Conservation (phyloP, 495 filamentous ascomycete species). For the Hypoxylon subgilvum region DNA sequence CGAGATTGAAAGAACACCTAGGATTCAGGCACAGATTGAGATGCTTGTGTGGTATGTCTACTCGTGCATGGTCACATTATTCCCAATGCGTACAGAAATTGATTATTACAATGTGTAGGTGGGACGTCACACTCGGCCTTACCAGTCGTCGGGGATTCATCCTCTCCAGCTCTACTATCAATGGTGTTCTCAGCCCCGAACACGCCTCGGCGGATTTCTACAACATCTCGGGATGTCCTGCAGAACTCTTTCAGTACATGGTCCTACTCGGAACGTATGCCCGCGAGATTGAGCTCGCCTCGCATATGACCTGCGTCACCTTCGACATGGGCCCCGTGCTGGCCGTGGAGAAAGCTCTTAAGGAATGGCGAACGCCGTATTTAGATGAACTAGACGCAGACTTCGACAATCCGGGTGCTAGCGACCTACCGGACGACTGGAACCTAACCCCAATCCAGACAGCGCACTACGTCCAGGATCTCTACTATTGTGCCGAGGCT, state of each 20-base stretch:
- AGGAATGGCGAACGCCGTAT: conserved; percentile 11
- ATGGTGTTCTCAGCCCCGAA: conserved; percentile 15
- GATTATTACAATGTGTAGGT: conserved; percentile 28
- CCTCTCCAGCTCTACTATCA: conserved; percentile 27
- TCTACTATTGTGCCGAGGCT: conserved; percentile 42
- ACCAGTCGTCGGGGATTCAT: conserved; percentile 36
- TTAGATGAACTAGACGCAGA: not conserved
- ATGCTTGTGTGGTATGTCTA: conserved; percentile 40
- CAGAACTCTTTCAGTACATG: conserved; percentile 29
- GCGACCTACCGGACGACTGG: not conserved
- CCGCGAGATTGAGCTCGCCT: conserved; percentile 30
- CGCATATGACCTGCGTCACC: conserved; percentile 39
- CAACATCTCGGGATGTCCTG: conserved; percentile 35
- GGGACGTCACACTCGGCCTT: conserved; percentile 41
- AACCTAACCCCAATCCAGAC: not conserved
- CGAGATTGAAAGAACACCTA: conserved; percentile 2
- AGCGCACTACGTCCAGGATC: conserved; percentile 38
- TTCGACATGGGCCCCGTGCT: conserved; percentile 35
- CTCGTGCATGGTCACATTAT: not conserved
- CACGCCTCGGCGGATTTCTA: conserved; percentile 41
- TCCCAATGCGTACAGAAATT: too few relatives aligned
- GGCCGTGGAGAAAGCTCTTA: conserved; percentile 23
- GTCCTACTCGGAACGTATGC: conserved; percentile 34
- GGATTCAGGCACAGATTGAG: conserved; percentile 36
- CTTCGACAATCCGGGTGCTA: conserved; percentile 12